Percentiles rank a stretch among this genome's conserved stretches.
Evolutionary conservation across 257 asterid species (phyloP).

Genomic region (Vinca minor): DNA sequence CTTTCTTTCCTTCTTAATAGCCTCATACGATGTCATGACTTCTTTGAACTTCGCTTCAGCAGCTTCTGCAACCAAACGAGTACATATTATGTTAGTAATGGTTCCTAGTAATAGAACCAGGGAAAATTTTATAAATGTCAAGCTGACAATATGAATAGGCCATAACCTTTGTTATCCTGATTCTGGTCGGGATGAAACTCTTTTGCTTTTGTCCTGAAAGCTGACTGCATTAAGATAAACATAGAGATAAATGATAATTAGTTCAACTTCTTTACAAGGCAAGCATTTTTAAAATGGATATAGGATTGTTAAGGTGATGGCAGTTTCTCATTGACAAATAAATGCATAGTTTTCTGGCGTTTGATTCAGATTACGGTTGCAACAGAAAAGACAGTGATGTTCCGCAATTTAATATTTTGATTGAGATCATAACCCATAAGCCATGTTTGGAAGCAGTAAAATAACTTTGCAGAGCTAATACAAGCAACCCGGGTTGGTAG

Average conservation of each 20-base stretch:
- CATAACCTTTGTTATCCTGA: slow-evolving; percentile 71
- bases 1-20: slow-evolving; percentile 55
- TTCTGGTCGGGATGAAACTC: slow-evolving; percentile 93
- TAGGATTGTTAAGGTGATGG: neutral
- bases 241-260: slow-evolving; percentile 6
- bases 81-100: neutral
- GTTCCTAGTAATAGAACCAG: no score
- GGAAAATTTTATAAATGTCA: neutral
- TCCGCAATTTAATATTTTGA: neutral
- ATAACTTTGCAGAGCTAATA: neutral
- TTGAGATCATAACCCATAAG: neutral
- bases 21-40: slow-evolving; percentile 50
- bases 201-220: slow-evolving; percentile 80
- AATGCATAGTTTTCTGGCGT: neutral
- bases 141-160: neutral
- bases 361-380: neutral
- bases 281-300: slow-evolving; percentile 2
- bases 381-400: neutral
- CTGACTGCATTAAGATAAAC: slow-evolving; percentile 47
- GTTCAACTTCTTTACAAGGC: slow-evolving; percentile 1
- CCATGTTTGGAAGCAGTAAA: neutral
- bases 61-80: slow-evolving; percentile 36
- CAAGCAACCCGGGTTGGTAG: no score
- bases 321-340: neutral
- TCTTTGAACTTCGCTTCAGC: slow-evolving; percentile 90